Evolutionary conservation across 257 asterid genomes (phyloP).

Genomic region (Jaltomata sinuosa): DNA sequence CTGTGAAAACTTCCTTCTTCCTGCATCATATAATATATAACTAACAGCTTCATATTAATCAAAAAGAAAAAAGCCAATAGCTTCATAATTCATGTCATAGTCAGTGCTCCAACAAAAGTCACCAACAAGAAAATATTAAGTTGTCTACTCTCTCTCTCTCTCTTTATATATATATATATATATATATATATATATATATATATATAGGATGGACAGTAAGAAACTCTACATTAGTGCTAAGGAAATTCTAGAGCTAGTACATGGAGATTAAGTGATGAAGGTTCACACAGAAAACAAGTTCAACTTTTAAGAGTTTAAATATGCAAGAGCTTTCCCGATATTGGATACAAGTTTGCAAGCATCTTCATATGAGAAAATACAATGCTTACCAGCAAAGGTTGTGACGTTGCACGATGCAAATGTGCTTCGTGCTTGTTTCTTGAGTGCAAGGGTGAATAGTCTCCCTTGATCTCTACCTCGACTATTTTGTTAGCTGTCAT

Average conservation of each 20-base stretch:
- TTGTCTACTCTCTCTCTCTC: neutral
- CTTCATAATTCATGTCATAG: neutral
- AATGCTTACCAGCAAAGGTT: constrained; percentile 43
- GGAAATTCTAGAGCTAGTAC: neutral
- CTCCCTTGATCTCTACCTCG: constrained; percentile 23
- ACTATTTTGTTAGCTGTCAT: constrained; percentile 14
- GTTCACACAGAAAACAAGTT: neutral
- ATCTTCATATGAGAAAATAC: neutral
- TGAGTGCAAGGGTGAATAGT: constrained; percentile 22
- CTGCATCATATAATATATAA: constrained; percentile 30
- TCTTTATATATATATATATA: neutral
- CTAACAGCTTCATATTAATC: neutral
- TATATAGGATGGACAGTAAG: neutral
- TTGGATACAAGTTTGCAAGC: neutral
- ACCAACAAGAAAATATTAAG: neutral
- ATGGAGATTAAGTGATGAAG: neutral
- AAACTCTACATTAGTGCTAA: neutral
- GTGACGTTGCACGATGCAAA: constrained; percentile 27
- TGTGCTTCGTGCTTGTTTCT: constrained; percentile 15
- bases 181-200: neutral
- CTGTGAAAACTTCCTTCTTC: constrained; percentile 16
- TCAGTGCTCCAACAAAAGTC: neutral
- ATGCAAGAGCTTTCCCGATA: neutral
- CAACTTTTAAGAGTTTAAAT: neutral
- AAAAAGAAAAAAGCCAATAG: neutral